Conservation (phyloP, 768 basidiomycete genomes). For the Suillus sp. region DNA sequence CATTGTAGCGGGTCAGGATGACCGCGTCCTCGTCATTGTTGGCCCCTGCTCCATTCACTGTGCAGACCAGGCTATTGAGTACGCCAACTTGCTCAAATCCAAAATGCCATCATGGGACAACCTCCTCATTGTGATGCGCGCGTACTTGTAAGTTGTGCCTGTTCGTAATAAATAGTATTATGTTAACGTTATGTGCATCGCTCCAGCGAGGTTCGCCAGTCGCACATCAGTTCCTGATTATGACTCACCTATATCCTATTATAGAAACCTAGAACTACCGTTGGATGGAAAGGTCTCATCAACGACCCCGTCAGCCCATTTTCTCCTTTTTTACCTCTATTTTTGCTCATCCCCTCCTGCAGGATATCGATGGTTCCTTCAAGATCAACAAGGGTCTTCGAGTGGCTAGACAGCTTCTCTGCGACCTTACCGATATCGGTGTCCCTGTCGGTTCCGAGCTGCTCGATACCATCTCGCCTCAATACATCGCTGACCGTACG, state of each 20-base stretch:
- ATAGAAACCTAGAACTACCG: slow-evolving; percentile 95
- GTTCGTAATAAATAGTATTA: slow-evolving; percentile 5
- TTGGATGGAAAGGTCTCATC: slow-evolving; percentile 96
- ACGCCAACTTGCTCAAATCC: slow-evolving; percentile 70
- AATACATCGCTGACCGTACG: slow-evolving; percentile 78
- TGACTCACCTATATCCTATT: slow-evolving; percentile 15
- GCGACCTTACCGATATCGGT: slow-evolving; percentile 86
- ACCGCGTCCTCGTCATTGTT: slow-evolving; percentile 86
- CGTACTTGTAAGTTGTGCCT: slow-evolving; percentile 82
- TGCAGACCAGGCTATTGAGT: slow-evolving; percentile 80
- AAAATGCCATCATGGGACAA: slow-evolving; percentile 71
- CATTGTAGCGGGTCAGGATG: slow-evolving; percentile 82
- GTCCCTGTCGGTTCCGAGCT: slow-evolving; percentile 95
- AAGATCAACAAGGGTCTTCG: slow-evolving; percentile 96
- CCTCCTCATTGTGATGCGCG: slow-evolving; percentile 91
- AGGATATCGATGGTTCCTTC: slow-evolving; percentile 91
- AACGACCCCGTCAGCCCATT: slow-evolving; percentile 69
- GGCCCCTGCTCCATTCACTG: slow-evolving; percentile 97
- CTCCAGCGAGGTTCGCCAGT: slow-evolving; percentile 41
- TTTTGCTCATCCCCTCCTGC: not conserved
- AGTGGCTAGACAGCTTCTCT: slow-evolving; percentile 83
- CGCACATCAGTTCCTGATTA: not conserved
- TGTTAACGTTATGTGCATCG: slow-evolving; percentile 32
- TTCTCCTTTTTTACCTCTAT: rapidly evolving
- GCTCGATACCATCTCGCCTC: slow-evolving; percentile 83